A percentile compares a stretch with the other conserved stretches of the same genome.
Evolutionary conservation across 371 early-diverging fungal species (phyloP).

Genomic region (Thermomucor indicae-seudaticae): DNA sequence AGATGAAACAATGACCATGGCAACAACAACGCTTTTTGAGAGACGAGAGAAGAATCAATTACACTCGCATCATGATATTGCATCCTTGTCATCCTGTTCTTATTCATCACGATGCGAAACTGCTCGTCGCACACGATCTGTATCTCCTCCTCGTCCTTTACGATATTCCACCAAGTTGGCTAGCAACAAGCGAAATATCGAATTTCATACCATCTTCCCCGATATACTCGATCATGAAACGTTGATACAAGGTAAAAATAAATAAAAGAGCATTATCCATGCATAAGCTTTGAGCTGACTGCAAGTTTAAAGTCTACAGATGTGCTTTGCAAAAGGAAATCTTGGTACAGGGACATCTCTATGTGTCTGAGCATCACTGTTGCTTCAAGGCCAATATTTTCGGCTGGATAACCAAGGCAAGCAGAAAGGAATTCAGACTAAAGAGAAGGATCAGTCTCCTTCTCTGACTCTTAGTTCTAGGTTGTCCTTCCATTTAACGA

Average conservation of each 20-base stretch:
- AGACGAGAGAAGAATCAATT: too few species aligned
- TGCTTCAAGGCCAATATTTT: conserved; percentile 96
- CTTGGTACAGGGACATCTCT: conserved; percentile 87
- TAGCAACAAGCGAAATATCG: conserved; percentile 47
- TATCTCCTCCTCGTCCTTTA: too few species aligned
- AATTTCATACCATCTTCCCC: conserved; percentile 62
- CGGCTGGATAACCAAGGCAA: conserved; percentile 90
- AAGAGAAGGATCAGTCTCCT: neutral
- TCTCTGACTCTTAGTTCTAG: conserved; percentile 21
- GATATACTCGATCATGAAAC: conserved; percentile 59
- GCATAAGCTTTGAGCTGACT: neutral
- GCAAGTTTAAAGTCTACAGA: conserved; percentile 62
- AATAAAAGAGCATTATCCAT: neutral
- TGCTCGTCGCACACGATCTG: too few species aligned
- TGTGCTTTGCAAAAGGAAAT: conserved; percentile 94
- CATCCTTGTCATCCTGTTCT: too few species aligned
- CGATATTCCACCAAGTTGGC: too few species aligned
- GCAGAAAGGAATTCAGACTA: neutral
- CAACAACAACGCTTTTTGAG: too few species aligned
- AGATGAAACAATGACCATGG: too few species aligned
- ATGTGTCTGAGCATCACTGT: conserved; percentile 80
- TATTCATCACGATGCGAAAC: too few species aligned
- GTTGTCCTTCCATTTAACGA: conserved; percentile 80
- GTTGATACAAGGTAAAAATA: conserved; percentile 56
- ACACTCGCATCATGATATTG: too few species aligned